A percentile compares a stretch with the other conserved stretches of the same genome.
Evolutionary conservation across 257 asterid species (phyloP).

Genomic region (Ligustrum vulgare): DNA sequence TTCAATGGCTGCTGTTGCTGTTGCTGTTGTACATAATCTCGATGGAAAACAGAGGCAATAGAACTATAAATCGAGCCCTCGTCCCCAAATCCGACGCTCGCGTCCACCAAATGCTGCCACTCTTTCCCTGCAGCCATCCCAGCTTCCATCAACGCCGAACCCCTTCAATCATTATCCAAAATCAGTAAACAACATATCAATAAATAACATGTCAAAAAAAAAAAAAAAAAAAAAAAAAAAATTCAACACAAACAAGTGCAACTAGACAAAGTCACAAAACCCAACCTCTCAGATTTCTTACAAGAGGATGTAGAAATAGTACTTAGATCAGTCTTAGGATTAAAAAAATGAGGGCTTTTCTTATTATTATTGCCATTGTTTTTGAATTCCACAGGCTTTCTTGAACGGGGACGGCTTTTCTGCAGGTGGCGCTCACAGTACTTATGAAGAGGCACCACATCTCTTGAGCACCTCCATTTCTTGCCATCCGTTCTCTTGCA

Average conservation of each 20-base stretch:
- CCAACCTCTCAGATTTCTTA: constrained; percentile 30
- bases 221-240: too few species aligned
- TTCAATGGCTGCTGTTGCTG: constrained; percentile 38
- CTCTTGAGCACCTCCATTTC: constrained; percentile 94
- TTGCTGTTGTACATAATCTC: constrained; percentile 36
- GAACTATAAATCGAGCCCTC: constrained; percentile 32
- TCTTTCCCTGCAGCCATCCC: constrained; percentile 43
- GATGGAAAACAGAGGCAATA: constrained; percentile 29
- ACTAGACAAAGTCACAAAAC: constrained; percentile 6
- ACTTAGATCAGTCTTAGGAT: constrained; percentile 28
- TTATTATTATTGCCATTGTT: constrained; percentile 5
- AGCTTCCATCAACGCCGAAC: constrained; percentile 42
- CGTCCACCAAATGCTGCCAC: constrained; percentile 47
- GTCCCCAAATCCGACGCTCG: constrained; percentile 26
- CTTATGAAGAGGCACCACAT: constrained; percentile 74
- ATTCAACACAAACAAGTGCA: neutral
- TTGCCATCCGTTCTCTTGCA: constrained; percentile 94
- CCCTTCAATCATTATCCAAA: constrained; percentile 39
- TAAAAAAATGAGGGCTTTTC: constrained; percentile 18
- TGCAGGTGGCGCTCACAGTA: constrained; percentile 93
- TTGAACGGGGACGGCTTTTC: constrained; percentile 95
- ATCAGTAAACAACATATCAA: neutral
- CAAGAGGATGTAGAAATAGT: constrained; percentile 26
- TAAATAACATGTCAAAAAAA: too few species aligned
- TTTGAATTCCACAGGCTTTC: constrained; percentile 92